Base-by-base conservation (phyloP, 2,329 filamentous ascomycete species). In the Penicillium sp. region DNA sequence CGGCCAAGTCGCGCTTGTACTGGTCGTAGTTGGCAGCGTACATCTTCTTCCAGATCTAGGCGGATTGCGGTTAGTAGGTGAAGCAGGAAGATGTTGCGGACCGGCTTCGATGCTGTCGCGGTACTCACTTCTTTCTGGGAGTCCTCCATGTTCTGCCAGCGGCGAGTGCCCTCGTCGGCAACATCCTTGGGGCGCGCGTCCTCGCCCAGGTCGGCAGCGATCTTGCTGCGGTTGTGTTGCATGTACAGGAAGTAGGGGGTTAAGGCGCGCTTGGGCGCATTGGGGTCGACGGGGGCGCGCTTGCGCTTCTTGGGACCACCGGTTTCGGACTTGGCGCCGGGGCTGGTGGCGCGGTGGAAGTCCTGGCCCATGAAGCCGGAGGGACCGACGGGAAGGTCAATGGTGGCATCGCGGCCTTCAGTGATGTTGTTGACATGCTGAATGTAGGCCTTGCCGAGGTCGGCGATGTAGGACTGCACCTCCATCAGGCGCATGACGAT, bases 191-290 rank as follows among this genome's bases (percentile, higher is more conserved):
- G 91, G 69, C 87, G 86, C 7, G 85, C 83, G 52, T 83, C 79
- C n/a, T 81, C 68, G 18, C 87, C 88, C 10, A 95, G 80, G 61
- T 95, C 89, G 29, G 77, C 79, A 49, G 88, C 86, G 60, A 97
- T 93, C 67, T 88, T 86, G 43, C 84, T 81, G 41, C 93, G 87
- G 57, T 89, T 89, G 57, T 87, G 86, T 70, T 95, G 87, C 79
- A 95, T 89, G 77, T 90, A 97, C 53, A 96, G 77, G 77, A 97
- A 95, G 77, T 95, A 96, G 2, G 92, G 90, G 5, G 92, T 97
- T 65, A 96, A 73, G 8, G 92, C 91, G 42, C 91, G 84, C 81
- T 96, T 97, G 52, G 92, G 92, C 6, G 91, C 91, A 70, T 95
- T 95, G 60, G 91, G 91, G 69, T 97, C 92, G 65, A 88, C 84